phyloP scores from a whole-genome alignment of 2,329 filamentous ascomycete species.

The Aspergillus sp. region DNA sequence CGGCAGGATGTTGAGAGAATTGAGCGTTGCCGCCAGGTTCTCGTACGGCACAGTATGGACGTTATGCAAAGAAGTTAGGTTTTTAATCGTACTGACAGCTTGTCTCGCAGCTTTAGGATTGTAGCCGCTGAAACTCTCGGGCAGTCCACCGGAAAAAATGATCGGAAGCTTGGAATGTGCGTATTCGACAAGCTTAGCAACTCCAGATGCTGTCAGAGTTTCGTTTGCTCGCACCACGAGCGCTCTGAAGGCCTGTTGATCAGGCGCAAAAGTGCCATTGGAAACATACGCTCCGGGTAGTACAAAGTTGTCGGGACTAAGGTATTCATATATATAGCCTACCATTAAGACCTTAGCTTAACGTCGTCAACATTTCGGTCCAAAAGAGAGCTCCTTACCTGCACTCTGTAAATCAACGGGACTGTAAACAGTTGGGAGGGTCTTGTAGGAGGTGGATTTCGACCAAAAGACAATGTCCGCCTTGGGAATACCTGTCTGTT shows the following conservation, averaged over 20 bases:
- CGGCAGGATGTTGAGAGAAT: slow-evolving; percentile 36
- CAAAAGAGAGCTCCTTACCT: neutral
- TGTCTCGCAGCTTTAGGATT: neutral
- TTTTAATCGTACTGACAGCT: slow-evolving; percentile 21
- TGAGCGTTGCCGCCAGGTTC: slow-evolving; percentile 34
- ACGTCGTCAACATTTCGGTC: neutral
- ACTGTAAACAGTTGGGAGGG: neutral
- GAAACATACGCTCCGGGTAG: slow-evolving; percentile 42
- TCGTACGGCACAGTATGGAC: slow-evolving; percentile 37
- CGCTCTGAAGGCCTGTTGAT: slow-evolving; percentile 46
- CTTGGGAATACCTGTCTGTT: neutral
- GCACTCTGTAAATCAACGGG: neutral
- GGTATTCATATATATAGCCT: slow-evolving; percentile 50
- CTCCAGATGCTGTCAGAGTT: slow-evolving; percentile 39
- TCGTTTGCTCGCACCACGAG: slow-evolving; percentile 43
- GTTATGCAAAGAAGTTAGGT: slow-evolving; percentile 32
- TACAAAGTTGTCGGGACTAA: slow-evolving; percentile 49
- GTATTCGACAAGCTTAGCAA: slow-evolving; percentile 36
- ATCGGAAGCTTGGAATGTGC: slow-evolving; percentile 47
- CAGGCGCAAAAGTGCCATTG: slow-evolving; percentile 41
- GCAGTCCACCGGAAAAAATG: slow-evolving; percentile 44
- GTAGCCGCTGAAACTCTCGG: slow-evolving; percentile 19
- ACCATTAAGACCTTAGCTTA: neutral
- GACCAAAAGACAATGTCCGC: slow-evolving; percentile 4
- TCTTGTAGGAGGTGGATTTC: neutral